Evolutionary conservation across 2,329 filamentous ascomycete genomes (phyloP).

Genomic region (Pyrenochaeta sp.): DNA sequence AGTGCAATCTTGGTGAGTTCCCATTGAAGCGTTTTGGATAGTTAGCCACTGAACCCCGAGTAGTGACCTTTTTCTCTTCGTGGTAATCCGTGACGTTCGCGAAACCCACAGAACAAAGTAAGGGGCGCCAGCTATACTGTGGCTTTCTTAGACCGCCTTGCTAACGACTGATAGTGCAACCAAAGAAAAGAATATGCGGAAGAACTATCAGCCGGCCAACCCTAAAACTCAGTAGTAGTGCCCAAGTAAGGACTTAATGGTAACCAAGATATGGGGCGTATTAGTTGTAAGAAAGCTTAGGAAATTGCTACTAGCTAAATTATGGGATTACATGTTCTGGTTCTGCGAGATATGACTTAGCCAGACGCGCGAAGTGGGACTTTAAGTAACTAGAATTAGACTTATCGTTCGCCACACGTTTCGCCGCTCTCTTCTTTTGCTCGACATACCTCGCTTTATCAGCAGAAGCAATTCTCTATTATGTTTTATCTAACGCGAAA

Average conservation of each 20-base stretch:
- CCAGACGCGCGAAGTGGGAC: not conserved
- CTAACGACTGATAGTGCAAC: not conserved
- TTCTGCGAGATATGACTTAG: not conserved
- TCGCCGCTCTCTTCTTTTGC: not conserved
- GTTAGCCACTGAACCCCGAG: not conserved
- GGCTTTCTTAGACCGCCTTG: not conserved
- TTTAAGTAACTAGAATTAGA: not conserved
- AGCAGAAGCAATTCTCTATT: not conserved
- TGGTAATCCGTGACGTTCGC: conserved; percentile 8
- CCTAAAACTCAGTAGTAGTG: not conserved
- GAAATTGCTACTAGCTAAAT: not conserved
- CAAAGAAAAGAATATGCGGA: conserved; percentile 2
- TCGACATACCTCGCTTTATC: not conserved
- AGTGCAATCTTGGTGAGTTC: conserved; percentile 15
- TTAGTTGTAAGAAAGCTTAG: not conserved
- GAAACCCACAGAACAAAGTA: not conserved
- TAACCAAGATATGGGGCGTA: not conserved
- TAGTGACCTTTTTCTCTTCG: conserved; percentile 4
- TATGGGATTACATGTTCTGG: not conserved
- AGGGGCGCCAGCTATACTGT: not conserved
- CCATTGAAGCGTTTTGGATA: not conserved
- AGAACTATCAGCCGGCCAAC: not conserved
- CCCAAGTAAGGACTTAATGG: not conserved
- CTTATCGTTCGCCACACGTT: not conserved
- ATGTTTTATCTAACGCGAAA: not conserved